Evolutionary conservation across 2,329 filamentous ascomycete genomes (phyloP), one percentile per base, ranked within the genome.

Genomic region (Trichophyton mentagrophytes): DNA sequence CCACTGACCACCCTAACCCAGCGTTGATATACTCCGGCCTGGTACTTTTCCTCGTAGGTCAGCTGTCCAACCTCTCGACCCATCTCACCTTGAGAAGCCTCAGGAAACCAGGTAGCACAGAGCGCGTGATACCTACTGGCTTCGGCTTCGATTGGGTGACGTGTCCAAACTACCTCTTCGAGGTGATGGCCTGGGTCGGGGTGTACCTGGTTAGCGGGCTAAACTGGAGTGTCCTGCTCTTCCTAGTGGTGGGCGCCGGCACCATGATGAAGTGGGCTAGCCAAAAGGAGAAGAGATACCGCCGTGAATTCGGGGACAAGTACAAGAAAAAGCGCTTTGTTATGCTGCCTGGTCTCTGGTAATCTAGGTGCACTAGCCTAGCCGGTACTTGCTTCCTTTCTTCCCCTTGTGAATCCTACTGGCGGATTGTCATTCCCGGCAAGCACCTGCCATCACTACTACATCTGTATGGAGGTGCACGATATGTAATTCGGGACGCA

Each of bases 151-250:
- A 78, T 65, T 76, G 89, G 40, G 92, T 99, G 59, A 99, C 93
- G 11, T 95, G 91, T 77, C 93, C 93, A 47, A 99, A 99, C 78
- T 99, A 99, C 79, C 84, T 95, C 78, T 97, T 95, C 67, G 93
- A 99, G 72, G 80, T 88, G 5, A 73, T 95, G 42, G 84, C 91
- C 0, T 99, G 93, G 93, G 67, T 88, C 33, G 91, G 90, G 27
- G 80, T 97, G 60, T 86, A 88, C 66, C 71, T 95, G 49, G 82
- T 92, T 60, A 90, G 85, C 67, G 86, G 89, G 69, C 64, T 77
- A 62, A 91, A 86, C 76, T 87, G 87, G 78, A 82, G 85, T 58
- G 88, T 93, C 0, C 78, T 85, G 15, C 67, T 95, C 20, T 97
- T 97, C 74, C 85, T 88, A 63, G 72, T 79, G 25, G 80, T 90